A percentile compares a stretch with the other conserved stretches of the same genome.
Conservation (phyloP, 1,284 basidiomycete genomes). For the Cryptococcus deneoformans region DNA sequence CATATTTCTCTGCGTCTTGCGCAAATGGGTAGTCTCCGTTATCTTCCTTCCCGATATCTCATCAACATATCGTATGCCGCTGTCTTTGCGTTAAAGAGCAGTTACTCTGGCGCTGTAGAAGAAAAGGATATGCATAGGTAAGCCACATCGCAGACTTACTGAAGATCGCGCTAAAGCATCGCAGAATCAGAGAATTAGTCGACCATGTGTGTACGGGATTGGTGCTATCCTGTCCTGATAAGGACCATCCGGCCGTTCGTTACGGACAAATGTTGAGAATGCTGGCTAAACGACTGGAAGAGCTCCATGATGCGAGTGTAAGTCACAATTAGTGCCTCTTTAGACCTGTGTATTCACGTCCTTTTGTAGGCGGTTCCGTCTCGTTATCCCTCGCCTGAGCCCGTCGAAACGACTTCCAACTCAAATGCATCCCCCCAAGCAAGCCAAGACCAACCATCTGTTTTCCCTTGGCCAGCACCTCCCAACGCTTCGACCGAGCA, state of each 20-base stretch:
- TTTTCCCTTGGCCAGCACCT: slow-evolving; percentile 12
- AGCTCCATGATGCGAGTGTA: slow-evolving; percentile 40
- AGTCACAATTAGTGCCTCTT: slow-evolving; percentile 10
- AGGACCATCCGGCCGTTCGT: slow-evolving; percentile 44
- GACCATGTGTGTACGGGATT: slow-evolving; percentile 38
- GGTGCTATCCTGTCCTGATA: slow-evolving; percentile 35
- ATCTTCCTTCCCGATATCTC: slow-evolving; percentile 42
- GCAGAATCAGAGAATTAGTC: slow-evolving; percentile 38
- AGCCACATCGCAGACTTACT: slow-evolving; percentile 7
- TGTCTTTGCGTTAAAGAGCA: slow-evolving; percentile 44
- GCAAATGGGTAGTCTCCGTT: slow-evolving; percentile 40
- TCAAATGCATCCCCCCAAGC: slow-evolving; percentile 1
- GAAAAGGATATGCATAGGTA: slow-evolving; percentile 34
- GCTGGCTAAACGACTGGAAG: slow-evolving; percentile 38
- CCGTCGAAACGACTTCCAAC: background rate
- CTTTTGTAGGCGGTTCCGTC: slow-evolving; percentile 37
- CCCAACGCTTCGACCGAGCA: background rate
- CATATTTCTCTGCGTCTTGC: slow-evolving; percentile 42
- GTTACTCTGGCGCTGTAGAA: slow-evolving; percentile 38
- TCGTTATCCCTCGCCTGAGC: slow-evolving; percentile 40
- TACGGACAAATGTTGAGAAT: slow-evolving; percentile 47
- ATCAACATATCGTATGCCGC: slow-evolving; percentile 47
- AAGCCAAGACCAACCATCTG: slow-evolving; percentile 1
- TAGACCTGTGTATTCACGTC: background rate
- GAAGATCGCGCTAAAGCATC: background rate